phyloP scores from a whole-genome alignment of 1,284 basidiomycete species.

The Cerioporus squamosus region DNA sequence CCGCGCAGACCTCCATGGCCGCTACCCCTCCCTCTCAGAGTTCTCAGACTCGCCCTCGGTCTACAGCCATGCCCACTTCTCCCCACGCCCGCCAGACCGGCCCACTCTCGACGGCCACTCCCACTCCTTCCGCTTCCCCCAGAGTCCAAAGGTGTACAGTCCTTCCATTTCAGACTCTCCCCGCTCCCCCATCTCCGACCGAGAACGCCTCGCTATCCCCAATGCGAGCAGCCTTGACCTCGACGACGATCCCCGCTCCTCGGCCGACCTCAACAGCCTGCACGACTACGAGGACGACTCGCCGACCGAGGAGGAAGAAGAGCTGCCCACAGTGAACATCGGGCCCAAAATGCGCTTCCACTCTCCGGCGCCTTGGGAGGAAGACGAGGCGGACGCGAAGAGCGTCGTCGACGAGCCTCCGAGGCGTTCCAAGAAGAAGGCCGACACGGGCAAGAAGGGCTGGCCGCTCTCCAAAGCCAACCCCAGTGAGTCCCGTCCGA shows the following conservation, averaged over 20 bases:
- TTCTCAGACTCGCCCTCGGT: conserved; percentile 70
- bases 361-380: conserved; percentile 80
- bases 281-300: conserved; percentile 35
- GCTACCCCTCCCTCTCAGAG: conserved; percentile 57
- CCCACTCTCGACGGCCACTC: conserved; percentile 31
- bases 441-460: conserved; percentile 44
- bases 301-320: conserved; percentile 38
- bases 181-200: conserved; percentile 37
- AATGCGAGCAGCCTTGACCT: conserved; percentile 59
- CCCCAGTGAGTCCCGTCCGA: no score
- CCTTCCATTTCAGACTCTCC: conserved; percentile 27
- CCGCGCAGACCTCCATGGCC: conserved; percentile 50
- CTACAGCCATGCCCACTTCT: conserved; percentile 63
- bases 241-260: conserved; percentile 59
- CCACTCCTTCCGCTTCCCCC: conserved; percentile 35
- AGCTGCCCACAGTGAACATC: conserved; percentile 59
- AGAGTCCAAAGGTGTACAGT: conserved; percentile 25
- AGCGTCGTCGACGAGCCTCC: conserved; percentile 41
- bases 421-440: conserved; percentile 35
- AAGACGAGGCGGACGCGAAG: conserved; percentile 54
- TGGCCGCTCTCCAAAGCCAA: conserved; percentile 51
- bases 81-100: conserved; percentile 45
- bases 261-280: conserved; percentile 34
- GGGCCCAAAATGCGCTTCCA: conserved; percentile 83
- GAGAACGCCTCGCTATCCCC: conserved; percentile 52